A percentile compares a stretch with the other conserved stretches of the same genome.
phyloP scores from a whole-genome alignment of 192 early-diverging fungal species.

The Linnemannia hyalina region DNA sequence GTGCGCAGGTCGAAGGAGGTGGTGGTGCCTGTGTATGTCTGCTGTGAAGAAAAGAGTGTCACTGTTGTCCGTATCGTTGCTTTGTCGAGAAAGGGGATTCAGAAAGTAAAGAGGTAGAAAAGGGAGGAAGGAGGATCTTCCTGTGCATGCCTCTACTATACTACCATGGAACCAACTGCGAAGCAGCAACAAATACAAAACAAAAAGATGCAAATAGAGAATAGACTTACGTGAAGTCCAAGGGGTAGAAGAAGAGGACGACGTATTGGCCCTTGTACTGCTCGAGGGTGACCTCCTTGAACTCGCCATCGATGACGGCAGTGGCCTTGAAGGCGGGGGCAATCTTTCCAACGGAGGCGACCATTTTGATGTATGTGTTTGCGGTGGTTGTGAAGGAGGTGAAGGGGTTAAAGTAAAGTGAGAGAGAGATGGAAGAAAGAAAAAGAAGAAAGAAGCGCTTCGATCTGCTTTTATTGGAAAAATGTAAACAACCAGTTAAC shows the following conservation, averaged over 20 bases:
- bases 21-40: not conserved
- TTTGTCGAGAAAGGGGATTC: not conserved
- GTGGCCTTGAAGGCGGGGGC: constrained; percentile 76
- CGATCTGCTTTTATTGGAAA: not conserved
- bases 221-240: constrained; percentile 1
- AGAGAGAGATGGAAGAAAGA: constrained; percentile 1
- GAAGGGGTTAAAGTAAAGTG: not conserved
- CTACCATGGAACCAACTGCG: not conserved
- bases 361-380: constrained; percentile 26
- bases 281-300: constrained; percentile 74
- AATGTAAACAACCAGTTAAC: not conserved
- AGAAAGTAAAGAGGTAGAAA: not conserved
- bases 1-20: not conserved
- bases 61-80: not conserved
- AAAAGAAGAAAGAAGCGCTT: constrained; percentile 6
- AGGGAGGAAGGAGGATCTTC: not conserved
- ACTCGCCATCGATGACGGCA: constrained; percentile 77
- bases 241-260: not conserved
- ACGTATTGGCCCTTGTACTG: constrained; percentile 82
- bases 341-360: constrained; percentile 63
- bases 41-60: not conserved
- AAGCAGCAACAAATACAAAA: not conserved
- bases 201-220: not conserved
- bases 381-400: not conserved
- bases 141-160: not conserved